Conservation (phyloP, 495 filamentous ascomycete species). For the Achaetomiella virescens region DNA sequence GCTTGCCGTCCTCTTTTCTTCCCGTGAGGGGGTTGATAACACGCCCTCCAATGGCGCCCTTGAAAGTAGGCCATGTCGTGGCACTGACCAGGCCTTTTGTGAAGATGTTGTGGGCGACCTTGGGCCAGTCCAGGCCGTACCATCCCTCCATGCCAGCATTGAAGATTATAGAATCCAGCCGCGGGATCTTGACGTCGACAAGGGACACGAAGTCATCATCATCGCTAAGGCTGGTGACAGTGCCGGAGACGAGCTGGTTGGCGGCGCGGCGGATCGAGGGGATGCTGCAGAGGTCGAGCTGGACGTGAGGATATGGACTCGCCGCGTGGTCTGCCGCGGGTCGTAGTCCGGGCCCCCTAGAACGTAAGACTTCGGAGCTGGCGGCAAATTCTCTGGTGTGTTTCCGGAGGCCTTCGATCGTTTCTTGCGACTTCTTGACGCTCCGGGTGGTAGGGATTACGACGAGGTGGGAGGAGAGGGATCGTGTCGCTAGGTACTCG, state of each 20-base stretch:
- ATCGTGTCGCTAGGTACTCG: conserved; percentile 71
- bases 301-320: conserved; percentile 50
- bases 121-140: conserved; percentile 68
- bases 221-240: conserved; percentile 38
- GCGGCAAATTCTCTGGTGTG: conserved; percentile 44
- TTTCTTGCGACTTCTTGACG: conserved; percentile 52
- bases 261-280: conserved; percentile 43
- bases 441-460: conserved; percentile 63
- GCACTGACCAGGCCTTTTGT: conserved; percentile 57
- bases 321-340: conserved; percentile 37
- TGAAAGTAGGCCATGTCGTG: conserved; percentile 74
- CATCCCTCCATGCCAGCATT: conserved; percentile 91
- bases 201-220: conserved; percentile 33
- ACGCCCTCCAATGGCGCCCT: conserved; percentile 56
- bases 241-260: conserved; percentile 42
- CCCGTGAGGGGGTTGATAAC: conserved; percentile 36
- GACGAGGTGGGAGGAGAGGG: conserved; percentile 54
- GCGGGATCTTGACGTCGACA: conserved; percentile 49
- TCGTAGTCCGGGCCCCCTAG: conserved; percentile 39
- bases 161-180: conserved; percentile 72
- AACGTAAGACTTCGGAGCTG: conserved; percentile 31
- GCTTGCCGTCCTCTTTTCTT: neutral
- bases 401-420: conserved; percentile 46
- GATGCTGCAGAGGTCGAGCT: conserved; percentile 52
- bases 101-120: conserved; percentile 52